These are phyloP conservation scores for Corynespora cassiicola DNA, from an alignment of 2,329 filamentous ascomycete genomes.

Conservation along the genomic window DNA sequence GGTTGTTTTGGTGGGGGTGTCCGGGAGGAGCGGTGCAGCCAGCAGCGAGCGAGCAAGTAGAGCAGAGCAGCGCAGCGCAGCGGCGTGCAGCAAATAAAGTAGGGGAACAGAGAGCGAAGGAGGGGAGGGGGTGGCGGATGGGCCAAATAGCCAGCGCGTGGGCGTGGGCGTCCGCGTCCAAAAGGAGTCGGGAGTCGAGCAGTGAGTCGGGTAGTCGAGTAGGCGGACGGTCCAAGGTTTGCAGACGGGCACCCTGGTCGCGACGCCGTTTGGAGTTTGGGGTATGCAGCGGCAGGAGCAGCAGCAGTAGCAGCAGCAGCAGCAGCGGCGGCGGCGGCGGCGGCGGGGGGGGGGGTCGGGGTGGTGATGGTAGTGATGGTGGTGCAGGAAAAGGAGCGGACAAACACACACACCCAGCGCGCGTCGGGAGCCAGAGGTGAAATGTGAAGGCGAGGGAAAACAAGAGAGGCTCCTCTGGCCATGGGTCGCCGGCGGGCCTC, in stretches of 20 bases:
- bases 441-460: too few relatives aligned
- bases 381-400: too few relatives aligned
- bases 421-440: too few relatives aligned
- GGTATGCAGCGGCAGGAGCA: conserved; percentile 8
- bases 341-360: conserved; percentile 3
- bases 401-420: too few relatives aligned
- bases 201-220: too few relatives aligned
- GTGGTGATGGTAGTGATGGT: background rate
- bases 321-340: conserved; percentile 14
- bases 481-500: too few relatives aligned
- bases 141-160: background rate
- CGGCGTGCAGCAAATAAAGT: conserved; percentile 4
- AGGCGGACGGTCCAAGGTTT: conserved; percentile 13
- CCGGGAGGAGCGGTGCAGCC: background rate
- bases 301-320: background rate
- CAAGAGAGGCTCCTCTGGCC: too few relatives aligned
- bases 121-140: background rate
- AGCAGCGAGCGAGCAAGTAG: background rate
- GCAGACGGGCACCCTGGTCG: conserved; percentile 22
- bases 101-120: conserved; percentile 5
- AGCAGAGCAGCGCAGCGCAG: background rate
- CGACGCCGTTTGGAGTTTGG: conserved; percentile 15
- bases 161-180: background rate
- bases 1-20: conserved; percentile 21
- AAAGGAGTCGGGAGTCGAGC: too few relatives aligned